phyloP scores from a whole-genome alignment of 1,139 yeast species.

The Nakaseomyces bracarensis region DNA sequence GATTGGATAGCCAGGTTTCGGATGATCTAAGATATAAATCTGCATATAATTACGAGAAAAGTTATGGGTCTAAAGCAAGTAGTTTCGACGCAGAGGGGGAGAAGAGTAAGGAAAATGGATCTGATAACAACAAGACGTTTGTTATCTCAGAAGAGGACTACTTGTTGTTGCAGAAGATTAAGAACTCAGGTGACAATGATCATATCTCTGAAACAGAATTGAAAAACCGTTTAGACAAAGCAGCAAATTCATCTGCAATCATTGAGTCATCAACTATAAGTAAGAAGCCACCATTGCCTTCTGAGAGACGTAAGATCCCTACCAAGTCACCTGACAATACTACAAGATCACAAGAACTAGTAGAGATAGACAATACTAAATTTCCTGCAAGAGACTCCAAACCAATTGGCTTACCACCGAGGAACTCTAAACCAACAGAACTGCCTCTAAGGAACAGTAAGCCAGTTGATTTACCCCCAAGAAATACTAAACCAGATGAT shows the following conservation, averaged over 20 bases:
- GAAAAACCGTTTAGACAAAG: background rate
- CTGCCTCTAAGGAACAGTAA: background rate
- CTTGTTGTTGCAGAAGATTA: conserved; percentile 21
- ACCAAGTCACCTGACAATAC: background rate
- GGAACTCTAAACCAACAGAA: too few relatives aligned
- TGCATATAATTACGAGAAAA: conserved; percentile 35
- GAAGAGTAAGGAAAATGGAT: background rate
- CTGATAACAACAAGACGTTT: conserved; percentile 11
- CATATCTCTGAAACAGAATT: background rate
- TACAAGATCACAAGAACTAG: background rate
- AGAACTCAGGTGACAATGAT: conserved; percentile 6
- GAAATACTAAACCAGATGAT: too few relatives aligned
- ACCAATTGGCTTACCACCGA: too few relatives aligned
- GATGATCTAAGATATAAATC: conserved; percentile 30
- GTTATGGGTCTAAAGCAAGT: conserved; percentile 20
- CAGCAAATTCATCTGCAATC: background rate
- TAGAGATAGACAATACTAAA: too few relatives aligned
- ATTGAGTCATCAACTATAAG: background rate
- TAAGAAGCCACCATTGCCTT: background rate
- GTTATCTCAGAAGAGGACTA: conserved; percentile 28
- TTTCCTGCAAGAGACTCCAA: too few relatives aligned
- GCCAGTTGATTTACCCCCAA: background rate
- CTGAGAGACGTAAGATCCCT: conserved; percentile 4
- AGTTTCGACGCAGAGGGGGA: conserved; percentile 9
- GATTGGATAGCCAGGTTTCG: conserved; percentile 7